These are phyloP conservation scores for Coemansia sp. DNA, from an alignment of 192 early-diverging fungal genomes.

Conservation along the genomic window DNA sequence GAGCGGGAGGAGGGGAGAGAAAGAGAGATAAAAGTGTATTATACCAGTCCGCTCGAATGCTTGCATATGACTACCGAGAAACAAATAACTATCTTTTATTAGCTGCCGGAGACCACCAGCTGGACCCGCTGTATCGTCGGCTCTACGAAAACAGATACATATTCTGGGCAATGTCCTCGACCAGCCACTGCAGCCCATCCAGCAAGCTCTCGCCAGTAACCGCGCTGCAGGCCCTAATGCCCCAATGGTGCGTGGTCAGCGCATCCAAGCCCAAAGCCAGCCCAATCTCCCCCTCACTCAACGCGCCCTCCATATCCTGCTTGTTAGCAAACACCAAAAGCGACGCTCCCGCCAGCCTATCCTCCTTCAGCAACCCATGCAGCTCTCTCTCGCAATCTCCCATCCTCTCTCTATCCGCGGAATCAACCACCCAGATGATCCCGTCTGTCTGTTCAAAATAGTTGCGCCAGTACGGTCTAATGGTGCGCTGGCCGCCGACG, in stretches of 20 bases:
- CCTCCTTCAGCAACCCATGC: conserved; percentile 76
- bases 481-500: conserved; percentile 95
- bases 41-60: too few species aligned
- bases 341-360: conserved; percentile 89
- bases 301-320: conserved; percentile 87
- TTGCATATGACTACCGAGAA: background rate
- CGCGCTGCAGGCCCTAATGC: conserved; percentile 86
- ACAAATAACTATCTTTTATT: conserved; percentile 24
- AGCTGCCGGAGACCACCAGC: too few species aligned
- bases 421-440: conserved; percentile 97
- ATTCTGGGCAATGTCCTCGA: conserved; percentile 81
- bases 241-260: conserved; percentile 90
- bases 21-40: background rate
- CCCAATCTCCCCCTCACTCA: conserved; percentile 67
- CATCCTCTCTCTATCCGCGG: conserved; percentile 79
- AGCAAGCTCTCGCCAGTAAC: conserved; percentile 70
- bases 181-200: conserved; percentile 92
- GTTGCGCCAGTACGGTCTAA: conserved; percentile 98
- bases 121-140: too few species aligned
- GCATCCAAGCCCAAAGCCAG: conserved; percentile 65
- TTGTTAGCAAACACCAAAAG: conserved; percentile 97
- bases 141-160: conserved; percentile 78
- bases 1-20: background rate
- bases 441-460: conserved; percentile 99
- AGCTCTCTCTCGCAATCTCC: conserved; percentile 80